Evolutionary conservation across 2,329 filamentous ascomycete species (phyloP).

Genomic region (Thermothelomyces thermophilus): DNA sequence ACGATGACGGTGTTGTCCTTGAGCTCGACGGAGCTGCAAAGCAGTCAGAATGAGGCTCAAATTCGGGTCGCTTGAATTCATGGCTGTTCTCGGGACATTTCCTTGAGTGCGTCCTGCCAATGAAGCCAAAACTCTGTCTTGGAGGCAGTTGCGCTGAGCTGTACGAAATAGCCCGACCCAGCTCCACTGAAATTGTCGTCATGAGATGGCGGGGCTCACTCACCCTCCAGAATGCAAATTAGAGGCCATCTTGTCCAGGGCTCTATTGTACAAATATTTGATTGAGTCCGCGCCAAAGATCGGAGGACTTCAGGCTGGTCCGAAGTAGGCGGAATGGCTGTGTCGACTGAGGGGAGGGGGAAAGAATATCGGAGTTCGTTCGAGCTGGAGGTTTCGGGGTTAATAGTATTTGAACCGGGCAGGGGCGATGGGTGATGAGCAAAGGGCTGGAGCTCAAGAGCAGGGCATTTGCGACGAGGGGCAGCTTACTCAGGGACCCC

Average conservation of each 20-base stretch:
- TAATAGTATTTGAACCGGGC: slow-evolving; percentile 26
- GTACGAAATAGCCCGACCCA: slow-evolving; percentile 13
- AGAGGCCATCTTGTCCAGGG: slow-evolving; percentile 26
- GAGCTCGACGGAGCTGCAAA: slow-evolving; percentile 74
- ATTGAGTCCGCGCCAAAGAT: neutral
- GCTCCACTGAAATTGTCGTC: slow-evolving; percentile 17
- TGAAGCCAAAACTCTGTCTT: slow-evolving; percentile 1
- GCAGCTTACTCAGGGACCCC: slow-evolving; percentile 32
- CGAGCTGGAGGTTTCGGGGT: slow-evolving; percentile 22
- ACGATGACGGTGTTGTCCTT: slow-evolving; percentile 98
- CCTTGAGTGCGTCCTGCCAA: neutral
- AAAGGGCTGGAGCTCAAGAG: slow-evolving; percentile 23
- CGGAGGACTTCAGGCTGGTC: neutral
- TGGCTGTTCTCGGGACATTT: neutral
- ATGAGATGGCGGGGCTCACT: slow-evolving; percentile 25
- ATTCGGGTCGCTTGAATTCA: slow-evolving; percentile 2
- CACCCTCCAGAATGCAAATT: slow-evolving; percentile 28
- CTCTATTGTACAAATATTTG: slow-evolving; percentile 1
- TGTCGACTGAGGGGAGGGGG: slow-evolving; percentile 12
- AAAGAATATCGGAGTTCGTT: slow-evolving; percentile 18
- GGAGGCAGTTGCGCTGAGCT: slow-evolving; percentile 12
- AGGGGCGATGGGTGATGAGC: slow-evolving; percentile 24
- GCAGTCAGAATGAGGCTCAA: slow-evolving; percentile 34
- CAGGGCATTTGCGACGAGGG: slow-evolving; percentile 23
- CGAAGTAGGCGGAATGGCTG: slow-evolving; percentile 4